Base-by-base conservation (phyloP, 2,329 filamentous ascomycete genomes). In the Neospermospora avenae region DNA sequence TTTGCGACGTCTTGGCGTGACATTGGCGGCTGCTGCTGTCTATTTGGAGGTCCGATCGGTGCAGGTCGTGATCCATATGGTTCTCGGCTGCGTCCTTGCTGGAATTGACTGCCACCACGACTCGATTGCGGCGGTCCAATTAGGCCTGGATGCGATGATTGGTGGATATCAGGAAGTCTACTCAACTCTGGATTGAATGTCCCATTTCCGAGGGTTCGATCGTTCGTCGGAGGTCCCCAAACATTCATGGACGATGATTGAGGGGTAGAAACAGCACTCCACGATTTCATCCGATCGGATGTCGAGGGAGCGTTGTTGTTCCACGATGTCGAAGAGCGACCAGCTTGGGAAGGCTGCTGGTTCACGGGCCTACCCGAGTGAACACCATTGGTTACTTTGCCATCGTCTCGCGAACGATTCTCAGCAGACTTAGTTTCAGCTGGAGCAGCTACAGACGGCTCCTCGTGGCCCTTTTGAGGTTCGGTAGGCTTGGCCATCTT, bases 161-260 rank as follows among this genome's bases (percentile, higher is more conserved):
- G 58, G 49, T 70, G 68, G 57, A 71, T 68, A 37, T 71, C 69
- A 28, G 72, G 69, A 7, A 73, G 18, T 74, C 74, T 44, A 72
- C 79, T 80, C 55, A 88, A 78, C 65, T 85, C 84, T 13, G 84
- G 80, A 59, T 83, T 85, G 69, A 93, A 93, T 0, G 88, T 91
- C 45, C 89, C 89, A 71, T 93, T 93, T 3, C 89, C 89, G 20
- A 93, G 84, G 11, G 84, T 86, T 57, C 86, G 82, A 65, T 90
- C 86, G 67, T 83, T 87, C 57, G 84, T 84, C 14, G n/a, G 87
- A 45, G 88, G 84, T 18, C 86, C 89, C 89, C 89, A 93, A 18
- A 92, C 87, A 70, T 88, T 90, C 51, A 81, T 78, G 13, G 70
- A 73, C 24, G 78, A 73, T 11, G 77, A 64, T 46, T 77, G 75